Conservation (phyloP, 225 moss, liverwort and hornwort species). For the Takakia lepidozioides region DNA sequence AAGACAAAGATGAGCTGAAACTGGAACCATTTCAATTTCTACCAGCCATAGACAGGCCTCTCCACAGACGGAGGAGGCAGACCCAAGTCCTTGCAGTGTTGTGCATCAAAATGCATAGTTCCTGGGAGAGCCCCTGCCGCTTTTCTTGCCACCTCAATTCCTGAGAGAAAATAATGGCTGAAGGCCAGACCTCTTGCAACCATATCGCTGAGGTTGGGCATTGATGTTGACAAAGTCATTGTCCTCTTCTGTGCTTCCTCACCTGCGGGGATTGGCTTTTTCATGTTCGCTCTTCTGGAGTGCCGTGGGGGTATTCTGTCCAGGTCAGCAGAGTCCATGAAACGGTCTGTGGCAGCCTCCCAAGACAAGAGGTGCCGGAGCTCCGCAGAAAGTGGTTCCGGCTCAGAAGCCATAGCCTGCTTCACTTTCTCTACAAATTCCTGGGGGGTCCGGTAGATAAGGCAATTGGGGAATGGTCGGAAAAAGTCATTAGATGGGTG, state of each 20-base stretch:
- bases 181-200: slow-evolving; percentile 62
- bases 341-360: slow-evolving; percentile 98
- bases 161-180: slow-evolving; percentile 54
- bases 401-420: slow-evolving; percentile 85
- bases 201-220: slow-evolving; percentile 46
- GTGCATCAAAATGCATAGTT: slow-evolving; percentile 62
- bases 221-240: slow-evolving; percentile 68
- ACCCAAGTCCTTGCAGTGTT: slow-evolving; percentile 85
- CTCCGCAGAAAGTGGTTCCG: slow-evolving; percentile 85
- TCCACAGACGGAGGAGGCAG: slow-evolving; percentile 73
- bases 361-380: slow-evolving; percentile 77
- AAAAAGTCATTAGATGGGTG: slow-evolving; percentile 98
- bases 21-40: no score
- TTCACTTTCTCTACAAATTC: slow-evolving; percentile 92
- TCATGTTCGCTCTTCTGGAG: slow-evolving; percentile 13
- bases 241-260: slow-evolving; percentile 61
- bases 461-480: slow-evolving; percentile 86
- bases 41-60: slow-evolving; percentile 93
- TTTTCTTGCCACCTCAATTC: slow-evolving; percentile 64
- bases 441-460: slow-evolving; percentile 60
- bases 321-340: slow-evolving; percentile 78
- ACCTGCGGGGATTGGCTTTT: slow-evolving; percentile 22
- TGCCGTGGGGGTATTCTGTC: slow-evolving; percentile 40
- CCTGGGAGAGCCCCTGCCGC: slow-evolving; percentile 36
- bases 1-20: no score